Conservation (phyloP, 2,329 filamentous ascomycete species). For the Fusarium metavorans region DNA sequence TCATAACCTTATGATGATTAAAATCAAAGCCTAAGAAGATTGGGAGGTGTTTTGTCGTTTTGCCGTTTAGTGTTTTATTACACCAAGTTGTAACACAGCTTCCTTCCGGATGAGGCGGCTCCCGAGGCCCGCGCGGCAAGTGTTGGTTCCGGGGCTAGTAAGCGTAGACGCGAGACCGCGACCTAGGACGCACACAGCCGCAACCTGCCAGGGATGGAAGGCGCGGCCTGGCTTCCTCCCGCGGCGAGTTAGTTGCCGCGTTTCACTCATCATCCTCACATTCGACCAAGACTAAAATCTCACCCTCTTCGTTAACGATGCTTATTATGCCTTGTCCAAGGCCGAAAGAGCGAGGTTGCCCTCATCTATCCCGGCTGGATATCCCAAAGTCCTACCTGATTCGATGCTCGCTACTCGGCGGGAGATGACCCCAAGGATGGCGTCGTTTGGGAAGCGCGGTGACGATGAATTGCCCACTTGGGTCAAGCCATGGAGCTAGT, state of each 20-base stretch:
- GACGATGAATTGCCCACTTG: neutral
- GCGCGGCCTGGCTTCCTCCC: neutral
- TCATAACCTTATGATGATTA: neutral
- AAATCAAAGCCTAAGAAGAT: neutral
- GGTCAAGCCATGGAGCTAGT: conserved; percentile 1
- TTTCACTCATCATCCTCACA: neutral
- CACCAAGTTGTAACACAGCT: no score
- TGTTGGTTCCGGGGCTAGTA: neutral
- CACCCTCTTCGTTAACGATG: neutral
- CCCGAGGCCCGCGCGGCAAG: neutral
- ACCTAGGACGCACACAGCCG: neutral
- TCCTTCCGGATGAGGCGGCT: neutral
- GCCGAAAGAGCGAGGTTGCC: neutral
- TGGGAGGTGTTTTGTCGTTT: neutral
- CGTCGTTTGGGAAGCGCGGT: neutral
- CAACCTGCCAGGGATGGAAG: neutral
- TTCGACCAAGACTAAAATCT: neutral
- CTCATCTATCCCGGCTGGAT: neutral
- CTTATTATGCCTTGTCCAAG: neutral
- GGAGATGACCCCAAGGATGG: neutral
- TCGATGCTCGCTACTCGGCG: neutral
- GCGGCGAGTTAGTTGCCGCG: neutral
- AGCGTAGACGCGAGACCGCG: neutral
- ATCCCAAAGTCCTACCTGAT: neutral
- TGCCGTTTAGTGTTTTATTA: no score